Evolutionary conservation across 805 yeast genomes (phyloP).

Genomic region (Spathaspora arborariae): DNA sequence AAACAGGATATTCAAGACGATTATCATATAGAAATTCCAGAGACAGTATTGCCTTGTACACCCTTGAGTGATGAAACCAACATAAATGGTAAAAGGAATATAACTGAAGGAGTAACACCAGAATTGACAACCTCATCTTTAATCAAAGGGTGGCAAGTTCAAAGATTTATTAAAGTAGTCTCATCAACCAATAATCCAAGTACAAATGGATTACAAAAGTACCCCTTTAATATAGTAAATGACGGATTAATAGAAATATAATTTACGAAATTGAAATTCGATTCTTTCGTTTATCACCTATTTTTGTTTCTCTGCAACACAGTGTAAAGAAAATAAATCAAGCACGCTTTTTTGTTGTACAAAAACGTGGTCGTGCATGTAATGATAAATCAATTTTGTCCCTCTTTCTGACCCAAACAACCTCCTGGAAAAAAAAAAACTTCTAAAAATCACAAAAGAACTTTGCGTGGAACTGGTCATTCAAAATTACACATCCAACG

Average conservation of each 20-base stretch:
- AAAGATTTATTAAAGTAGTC: conserved; percentile 22
- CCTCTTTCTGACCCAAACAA: not conserved
- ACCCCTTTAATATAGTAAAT: conserved; percentile 15
- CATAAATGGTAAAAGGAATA: conserved; percentile 2
- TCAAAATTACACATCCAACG: not conserved
- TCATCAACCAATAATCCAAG: conserved; percentile 8
- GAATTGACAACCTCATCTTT: conserved; percentile 7
- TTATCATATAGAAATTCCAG: conserved; percentile 10
- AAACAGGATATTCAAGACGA: not conserved
- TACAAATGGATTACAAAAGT: conserved; percentile 5
- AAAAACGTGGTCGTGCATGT: conserved; percentile 1
- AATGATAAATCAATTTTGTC: not conserved
- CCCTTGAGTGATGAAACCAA: conserved; percentile 12
- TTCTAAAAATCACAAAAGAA: not conserved
- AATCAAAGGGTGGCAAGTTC: conserved; percentile 23
- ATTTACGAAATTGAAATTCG: not conserved
- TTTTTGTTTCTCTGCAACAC: not conserved
- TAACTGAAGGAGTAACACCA: not conserved
- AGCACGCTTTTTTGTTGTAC: no score
- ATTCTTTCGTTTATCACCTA: not conserved
- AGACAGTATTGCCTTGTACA: conserved; percentile 12
- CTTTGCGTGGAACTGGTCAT: not conserved
- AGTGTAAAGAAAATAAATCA: no score
- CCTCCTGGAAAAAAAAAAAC: not conserved
- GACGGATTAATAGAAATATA: conserved; percentile 14